Percentiles rank a stretch among this genome's conserved stretches.
Conservation (phyloP, 2,329 filamentous ascomycete species). For the Elsinoe arachidis region DNA sequence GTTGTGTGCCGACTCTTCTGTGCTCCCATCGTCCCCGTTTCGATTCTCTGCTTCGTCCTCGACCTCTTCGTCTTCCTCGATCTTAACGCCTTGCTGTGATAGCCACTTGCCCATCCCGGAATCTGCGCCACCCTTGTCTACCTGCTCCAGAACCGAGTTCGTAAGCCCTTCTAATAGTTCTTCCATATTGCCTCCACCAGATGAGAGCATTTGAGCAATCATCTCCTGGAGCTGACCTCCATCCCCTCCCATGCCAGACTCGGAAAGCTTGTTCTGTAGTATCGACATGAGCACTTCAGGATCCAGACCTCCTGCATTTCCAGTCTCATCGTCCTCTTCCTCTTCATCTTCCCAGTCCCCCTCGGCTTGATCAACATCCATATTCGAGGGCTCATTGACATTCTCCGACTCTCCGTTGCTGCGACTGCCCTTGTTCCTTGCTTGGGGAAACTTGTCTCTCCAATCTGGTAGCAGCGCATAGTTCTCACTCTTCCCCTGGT, state of each 20-base stretch:
- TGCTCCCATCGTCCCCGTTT: not conserved
- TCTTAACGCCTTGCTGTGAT: conserved; percentile 24
- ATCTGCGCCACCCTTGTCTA: conserved; percentile 21
- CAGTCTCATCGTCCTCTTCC: conserved; percentile 14
- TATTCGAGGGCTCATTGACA: conserved; percentile 12
- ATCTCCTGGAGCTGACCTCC: conserved; percentile 24
- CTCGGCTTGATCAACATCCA: conserved; percentile 16
- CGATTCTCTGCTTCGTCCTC: conserved; percentile 20
- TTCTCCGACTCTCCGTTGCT: conserved; percentile 12
- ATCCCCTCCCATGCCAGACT: conserved; percentile 20
- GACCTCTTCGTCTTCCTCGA: conserved; percentile 19
- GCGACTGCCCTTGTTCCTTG: conserved; percentile 7
- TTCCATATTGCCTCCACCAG: conserved; percentile 30
- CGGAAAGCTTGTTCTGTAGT: conserved; percentile 24
- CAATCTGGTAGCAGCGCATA: conserved; percentile 39
- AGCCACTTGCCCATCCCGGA: conserved; percentile 26
- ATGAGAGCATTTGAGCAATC: conserved; percentile 38
- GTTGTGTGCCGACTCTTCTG: not conserved
- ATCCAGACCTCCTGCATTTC: conserved; percentile 25
- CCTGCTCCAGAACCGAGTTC: conserved; percentile 32
- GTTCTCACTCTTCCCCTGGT: conserved; percentile 19
- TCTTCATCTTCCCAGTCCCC: conserved; percentile 16
- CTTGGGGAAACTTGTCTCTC: conserved; percentile 29
- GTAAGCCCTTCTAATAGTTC: conserved; percentile 37
- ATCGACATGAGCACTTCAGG: conserved; percentile 31